Percentiles rank a stretch among this genome's conserved stretches.
Evolutionary conservation across 306 rosid species (phyloP).

Genomic region (Quercus rubra): DNA sequence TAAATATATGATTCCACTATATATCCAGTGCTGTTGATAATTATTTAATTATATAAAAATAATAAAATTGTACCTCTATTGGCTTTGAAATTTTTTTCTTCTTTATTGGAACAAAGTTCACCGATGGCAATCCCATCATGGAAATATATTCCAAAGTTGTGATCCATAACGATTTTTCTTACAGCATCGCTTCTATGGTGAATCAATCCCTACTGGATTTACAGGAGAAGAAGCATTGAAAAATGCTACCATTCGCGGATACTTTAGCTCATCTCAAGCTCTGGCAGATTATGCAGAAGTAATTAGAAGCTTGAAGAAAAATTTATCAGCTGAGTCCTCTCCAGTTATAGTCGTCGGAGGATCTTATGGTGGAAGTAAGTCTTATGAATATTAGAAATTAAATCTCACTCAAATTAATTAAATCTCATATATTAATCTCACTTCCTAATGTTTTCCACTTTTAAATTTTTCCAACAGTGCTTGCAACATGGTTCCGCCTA

Average conservation of each 20-base stretch:
- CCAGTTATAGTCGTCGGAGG: slow-evolving; percentile 60
- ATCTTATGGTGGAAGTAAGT: slow-evolving; percentile 74
- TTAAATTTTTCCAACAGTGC: slow-evolving; percentile 1
- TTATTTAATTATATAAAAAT: too few relatives aligned
- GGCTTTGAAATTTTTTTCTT: too few relatives aligned
- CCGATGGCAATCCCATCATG: too few relatives aligned
- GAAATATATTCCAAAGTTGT: too few relatives aligned
- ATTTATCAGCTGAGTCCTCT: slow-evolving; percentile 8
- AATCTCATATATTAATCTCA: background rate
- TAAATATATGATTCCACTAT: background rate
- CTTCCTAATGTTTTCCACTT: background rate
- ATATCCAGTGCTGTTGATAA: too few relatives aligned
- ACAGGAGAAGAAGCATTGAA: slow-evolving; percentile 45
- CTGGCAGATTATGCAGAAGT: slow-evolving; percentile 68
- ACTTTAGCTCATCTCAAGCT: slow-evolving; percentile 81
- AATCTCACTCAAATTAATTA: background rate
- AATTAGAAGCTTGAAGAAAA: slow-evolving; percentile 33
- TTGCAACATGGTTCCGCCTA: too few relatives aligned
- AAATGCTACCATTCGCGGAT: slow-evolving; percentile 27
- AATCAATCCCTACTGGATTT: slow-evolving; percentile 59
- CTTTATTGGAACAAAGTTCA: too few relatives aligned
- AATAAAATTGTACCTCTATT: too few relatives aligned
- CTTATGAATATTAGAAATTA: background rate
- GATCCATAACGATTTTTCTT: background rate
- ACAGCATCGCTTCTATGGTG: slow-evolving; percentile 75